Conservation (phyloP, 2,329 filamentous ascomycete species). For the Microsporum audouinii region DNA sequence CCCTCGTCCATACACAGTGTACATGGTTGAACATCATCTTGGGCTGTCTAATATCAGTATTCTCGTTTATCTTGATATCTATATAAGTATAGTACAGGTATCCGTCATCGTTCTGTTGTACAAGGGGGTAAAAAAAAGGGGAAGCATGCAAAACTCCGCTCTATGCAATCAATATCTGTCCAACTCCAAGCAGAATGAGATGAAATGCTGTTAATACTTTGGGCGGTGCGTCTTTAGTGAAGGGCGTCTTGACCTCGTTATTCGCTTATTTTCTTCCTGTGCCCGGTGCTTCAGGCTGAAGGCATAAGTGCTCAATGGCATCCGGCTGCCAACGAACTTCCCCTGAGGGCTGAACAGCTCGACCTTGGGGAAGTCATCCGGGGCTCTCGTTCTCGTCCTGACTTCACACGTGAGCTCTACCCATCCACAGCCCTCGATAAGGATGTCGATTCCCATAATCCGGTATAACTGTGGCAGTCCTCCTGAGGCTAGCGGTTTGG, state of each 20-base stretch:
- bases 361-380: constrained; percentile 52
- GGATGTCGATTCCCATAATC: constrained; percentile 67
- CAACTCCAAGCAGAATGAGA: neutral
- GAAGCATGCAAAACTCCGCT: neutral
- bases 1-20: neutral
- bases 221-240: neutral
- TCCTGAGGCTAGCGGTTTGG: neutral
- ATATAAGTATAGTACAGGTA: neutral
- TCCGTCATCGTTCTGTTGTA: neutral
- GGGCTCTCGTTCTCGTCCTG: constrained; percentile 40
- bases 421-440: constrained; percentile 90
- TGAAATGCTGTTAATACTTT: neutral
- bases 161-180: neutral
- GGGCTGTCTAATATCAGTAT: neutral
- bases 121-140: neutral
- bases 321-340: constrained; percentile 13
- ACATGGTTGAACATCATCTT: neutral
- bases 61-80: neutral
- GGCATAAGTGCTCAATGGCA: constrained; percentile 8
- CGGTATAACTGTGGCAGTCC: constrained; percentile 18
- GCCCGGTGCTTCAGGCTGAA: constrained; percentile 1
- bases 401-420: constrained; percentile 78
- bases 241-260: neutral
- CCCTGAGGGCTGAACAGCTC: constrained; percentile 81
- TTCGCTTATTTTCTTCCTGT: neutral